Evolutionary conservation across 495 filamentous ascomycete species (phyloP).

Genomic region (Tetracladium marchalianum): DNA sequence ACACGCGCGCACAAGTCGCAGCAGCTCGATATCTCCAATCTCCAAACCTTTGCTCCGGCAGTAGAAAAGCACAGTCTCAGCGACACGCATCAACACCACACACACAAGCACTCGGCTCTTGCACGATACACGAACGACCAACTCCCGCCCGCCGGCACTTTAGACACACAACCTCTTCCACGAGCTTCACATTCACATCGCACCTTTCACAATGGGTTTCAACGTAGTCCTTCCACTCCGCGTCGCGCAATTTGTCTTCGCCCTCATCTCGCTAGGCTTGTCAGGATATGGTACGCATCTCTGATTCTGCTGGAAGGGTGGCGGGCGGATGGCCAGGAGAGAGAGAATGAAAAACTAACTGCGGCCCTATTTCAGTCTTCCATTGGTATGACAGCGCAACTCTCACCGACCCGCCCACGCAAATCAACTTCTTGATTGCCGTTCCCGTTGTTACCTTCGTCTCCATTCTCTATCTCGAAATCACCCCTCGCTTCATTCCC

Average conservation of each 20-base stretch:
- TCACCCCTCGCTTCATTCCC: slow-evolving; percentile 45
- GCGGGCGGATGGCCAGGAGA: not conserved
- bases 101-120: too few species aligned
- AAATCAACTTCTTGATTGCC: slow-evolving; percentile 68
- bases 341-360: not conserved
- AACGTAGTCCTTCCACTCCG: slow-evolving; percentile 16
- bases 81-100: not conserved
- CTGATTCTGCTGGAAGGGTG: not conserved
- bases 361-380: slow-evolving; percentile 25
- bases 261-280: slow-evolving; percentile 56
- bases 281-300: slow-evolving; percentile 55
- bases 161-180: not conserved
- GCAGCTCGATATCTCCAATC: slow-evolving; percentile 2
- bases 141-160: too few species aligned
- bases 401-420: slow-evolving; percentile 35
- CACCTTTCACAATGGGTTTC: slow-evolving; percentile 14
- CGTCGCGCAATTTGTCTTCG: slow-evolving; percentile 47
- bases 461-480: slow-evolving; percentile 53
- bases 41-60: too few species aligned
- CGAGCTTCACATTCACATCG: slow-evolving; percentile 1
- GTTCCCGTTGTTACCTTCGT: slow-evolving; percentile 53
- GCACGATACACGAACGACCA: too few species aligned
- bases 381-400: slow-evolving; percentile 42
- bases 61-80: not conserved
- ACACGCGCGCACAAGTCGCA: slow-evolving; percentile 17